Evolutionary conservation across 108 stramenopile genomes (phyloP).

Genomic region (Tribonema minus): DNA sequence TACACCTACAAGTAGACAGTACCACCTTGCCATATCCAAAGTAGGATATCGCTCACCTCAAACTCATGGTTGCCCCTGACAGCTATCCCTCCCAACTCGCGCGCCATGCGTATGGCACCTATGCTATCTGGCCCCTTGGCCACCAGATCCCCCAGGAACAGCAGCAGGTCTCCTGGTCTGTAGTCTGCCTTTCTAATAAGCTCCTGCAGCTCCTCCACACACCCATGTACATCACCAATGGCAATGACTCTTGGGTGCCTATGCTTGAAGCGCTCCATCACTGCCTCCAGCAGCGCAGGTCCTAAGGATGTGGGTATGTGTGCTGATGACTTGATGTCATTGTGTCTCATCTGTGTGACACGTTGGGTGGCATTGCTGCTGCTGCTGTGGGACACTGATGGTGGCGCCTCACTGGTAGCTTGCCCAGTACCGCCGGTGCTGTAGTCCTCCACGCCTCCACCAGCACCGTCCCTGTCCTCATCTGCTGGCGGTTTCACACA

Average conservation of each 20-base stretch:
- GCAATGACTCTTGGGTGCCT: slow-evolving; percentile 42
- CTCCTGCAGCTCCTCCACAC: slow-evolving; percentile 79
- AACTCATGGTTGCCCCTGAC: slow-evolving; percentile 94
- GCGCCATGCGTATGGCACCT: slow-evolving; percentile 77
- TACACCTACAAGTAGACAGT: no score
- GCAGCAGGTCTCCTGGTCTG: slow-evolving; percentile 74
- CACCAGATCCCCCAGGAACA: slow-evolving; percentile 86
- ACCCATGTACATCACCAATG: slow-evolving; percentile 90
- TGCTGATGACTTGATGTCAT: no score
- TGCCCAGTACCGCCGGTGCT: no score
- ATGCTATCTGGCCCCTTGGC: slow-evolving; percentile 88
- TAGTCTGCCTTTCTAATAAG: slow-evolving; percentile 78
- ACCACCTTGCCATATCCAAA: no score
- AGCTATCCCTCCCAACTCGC: slow-evolving; percentile 82
- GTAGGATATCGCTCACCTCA: slow-evolving; percentile 63
- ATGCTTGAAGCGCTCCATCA: slow-evolving; percentile 9
- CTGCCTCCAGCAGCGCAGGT: slow-evolving; percentile 34
- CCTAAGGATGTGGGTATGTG: no score
- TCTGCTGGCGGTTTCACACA: no score
- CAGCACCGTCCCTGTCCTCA: no score
- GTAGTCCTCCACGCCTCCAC: no score
- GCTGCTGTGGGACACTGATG: no score
- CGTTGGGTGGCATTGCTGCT: no score
- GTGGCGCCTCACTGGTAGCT: no score
- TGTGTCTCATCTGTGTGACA: no score